Base-by-base conservation (phyloP, 179 eudicot genomes). In the Nepenthes alata region DNA sequence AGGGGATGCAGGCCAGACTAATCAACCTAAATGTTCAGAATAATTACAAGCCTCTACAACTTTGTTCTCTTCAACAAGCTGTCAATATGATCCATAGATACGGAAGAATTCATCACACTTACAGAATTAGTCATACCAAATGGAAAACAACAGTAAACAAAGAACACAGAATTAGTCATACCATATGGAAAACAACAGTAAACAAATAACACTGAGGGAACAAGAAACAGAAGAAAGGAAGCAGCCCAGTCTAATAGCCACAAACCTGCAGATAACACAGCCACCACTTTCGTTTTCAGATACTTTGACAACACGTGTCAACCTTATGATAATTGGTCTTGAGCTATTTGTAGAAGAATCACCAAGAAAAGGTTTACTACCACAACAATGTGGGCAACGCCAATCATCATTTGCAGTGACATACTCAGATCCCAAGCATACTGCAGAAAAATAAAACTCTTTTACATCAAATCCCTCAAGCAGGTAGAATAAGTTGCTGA, bases 241-340 rank as follows among this genome's bases (percentile, higher is more conserved):
- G 25, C 25, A 25, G 25, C 0, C 1, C 25, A 25, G 25, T 25
- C 25, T 25, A 25, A 25, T 25, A 25, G 25, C 25, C 49, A 72
- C 85, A 59, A 57, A 93, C 98, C 98, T 89, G 90, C 98, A 93
- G 61, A 93, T 57, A 69, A 81, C 82, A 70, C 96, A 93, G 57
- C 96, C 96, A 51, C 96, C 98, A 61, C 62, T 73, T 73, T 85
- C 89, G 66, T 65, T 71, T 77, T 86, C 93, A 51, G 83, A 68
- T 58, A 77, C 67, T 75, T 85, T 85, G 14, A 91, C 95, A 62
- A 81, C 95, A 61, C 93, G 79, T 11, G 77, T 80, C 78, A 83
- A 66, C 69, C 89, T 82, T 50, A 85, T 61, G 8, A 75, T 70
- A 44, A 80, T 75, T 59, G 91, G 88, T 59, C 75, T 81, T 48